Base-by-base conservation (phyloP, 208 protist genomes). In the Crithidia sp. region DNA sequence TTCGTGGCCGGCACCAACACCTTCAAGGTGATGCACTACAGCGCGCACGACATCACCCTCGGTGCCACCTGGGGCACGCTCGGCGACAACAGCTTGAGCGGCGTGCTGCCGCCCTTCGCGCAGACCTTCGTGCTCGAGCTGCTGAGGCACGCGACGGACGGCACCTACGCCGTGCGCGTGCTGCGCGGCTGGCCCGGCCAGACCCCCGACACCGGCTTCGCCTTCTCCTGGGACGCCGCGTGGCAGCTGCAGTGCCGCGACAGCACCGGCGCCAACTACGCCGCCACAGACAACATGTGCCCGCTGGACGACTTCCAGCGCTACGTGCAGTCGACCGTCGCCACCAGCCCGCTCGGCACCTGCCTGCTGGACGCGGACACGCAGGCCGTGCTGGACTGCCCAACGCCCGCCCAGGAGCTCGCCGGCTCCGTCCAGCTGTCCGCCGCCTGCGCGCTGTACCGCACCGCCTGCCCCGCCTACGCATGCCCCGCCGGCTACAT, bases 11-110 rank as follows among this genome's bases (percentile, higher is more conserved):
- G 57, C 40, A 44, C 45, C 19, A 82, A 64, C 53, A 74, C 28
- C 8, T 87, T 71, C 71, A 85, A 83, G 69, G 68, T 89, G 72
- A 79, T 80, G 63, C 77, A 85, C 49, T 88, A 88, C 83, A 84
- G 76, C 58, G 71, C 71, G 9, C 80, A 85, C 68, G 79, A 88
- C 72, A 76, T 71, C 6, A 79, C 69, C 10, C 41, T 88, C 28
- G 71, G 40, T 3, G 57, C 66, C 43, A 14, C 81, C 17, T 63
- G 76, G 43, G 64, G 58, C 7, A 88, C 83, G n/a, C 71, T 88
- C 5, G 74, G 83, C 41, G 80, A 86, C 59, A 40, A 43, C 13
- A 66, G 69, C 17, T 40, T 56, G 16, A 39, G 55, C 14, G 77
- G 39, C 9, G 55, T 88, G 53, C 55, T 84, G 47, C 82, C 82